Evolutionary conservation across 805 yeast genomes (phyloP).

Genomic region (Yueomyces sinensis): DNA sequence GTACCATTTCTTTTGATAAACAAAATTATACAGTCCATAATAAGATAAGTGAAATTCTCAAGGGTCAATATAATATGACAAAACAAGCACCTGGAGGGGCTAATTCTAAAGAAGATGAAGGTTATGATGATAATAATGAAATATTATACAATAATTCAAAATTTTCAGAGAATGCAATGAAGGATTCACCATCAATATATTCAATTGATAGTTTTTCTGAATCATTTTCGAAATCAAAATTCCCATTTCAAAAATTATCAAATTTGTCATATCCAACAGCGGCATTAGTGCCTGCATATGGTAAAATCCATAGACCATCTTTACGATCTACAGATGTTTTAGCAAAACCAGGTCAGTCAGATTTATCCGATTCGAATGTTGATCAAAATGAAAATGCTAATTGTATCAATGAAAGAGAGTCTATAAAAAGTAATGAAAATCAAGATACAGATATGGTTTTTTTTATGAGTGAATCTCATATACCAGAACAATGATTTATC

Average conservation of each 20-base stretch:
- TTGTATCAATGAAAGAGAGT: constrained; percentile 20
- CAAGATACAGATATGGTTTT: constrained; percentile 57
- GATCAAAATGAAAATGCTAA: constrained; percentile 15
- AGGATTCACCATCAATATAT: constrained; percentile 13
- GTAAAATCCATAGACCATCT: constrained; percentile 20
- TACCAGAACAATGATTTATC: background rate
- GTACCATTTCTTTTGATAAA: constrained; percentile 8
- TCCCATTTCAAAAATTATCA: constrained; percentile 17
- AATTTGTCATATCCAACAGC: constrained; percentile 22
- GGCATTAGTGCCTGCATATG: constrained; percentile 22
- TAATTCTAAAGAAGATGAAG: background rate
- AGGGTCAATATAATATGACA: background rate
- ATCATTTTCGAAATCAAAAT: constrained; percentile 12
- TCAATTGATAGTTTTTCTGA: constrained; percentile 19
- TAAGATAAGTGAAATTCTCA: background rate
- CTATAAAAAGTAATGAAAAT: too few species aligned
- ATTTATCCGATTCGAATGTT: background rate
- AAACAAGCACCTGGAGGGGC: background rate
- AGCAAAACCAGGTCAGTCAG: constrained; percentile 3
- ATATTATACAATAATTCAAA: constrained; percentile 6
- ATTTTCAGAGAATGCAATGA: constrained; percentile 2
- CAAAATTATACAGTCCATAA: background rate
- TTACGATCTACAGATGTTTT: constrained; percentile 10
- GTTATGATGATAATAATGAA: constrained; percentile 11
- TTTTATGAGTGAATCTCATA: constrained; percentile 48